phyloP scores from a whole-genome alignment of 805 yeast genomes.

The Saccharomycopsis fodiens region DNA sequence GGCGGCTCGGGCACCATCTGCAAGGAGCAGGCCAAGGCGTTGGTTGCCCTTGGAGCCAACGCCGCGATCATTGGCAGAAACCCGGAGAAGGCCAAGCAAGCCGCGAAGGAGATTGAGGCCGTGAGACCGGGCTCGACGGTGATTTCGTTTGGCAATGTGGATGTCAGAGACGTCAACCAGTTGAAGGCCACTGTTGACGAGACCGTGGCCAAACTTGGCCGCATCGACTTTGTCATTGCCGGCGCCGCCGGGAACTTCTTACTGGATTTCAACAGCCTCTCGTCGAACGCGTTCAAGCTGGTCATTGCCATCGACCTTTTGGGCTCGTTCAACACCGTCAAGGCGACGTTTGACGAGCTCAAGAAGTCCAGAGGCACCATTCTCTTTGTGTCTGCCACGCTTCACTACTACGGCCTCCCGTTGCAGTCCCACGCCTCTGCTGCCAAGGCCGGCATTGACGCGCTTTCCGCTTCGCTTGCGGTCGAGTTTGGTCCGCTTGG shows the following conservation, averaged over 20 bases:
- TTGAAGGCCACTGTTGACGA: slow-evolving; percentile 53
- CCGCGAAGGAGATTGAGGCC: slow-evolving; percentile 56
- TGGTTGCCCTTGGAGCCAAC: slow-evolving; percentile 76
- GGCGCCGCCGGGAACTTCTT: slow-evolving; percentile 97
- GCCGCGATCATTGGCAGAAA: slow-evolving; percentile 84
- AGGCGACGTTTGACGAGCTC: slow-evolving; percentile 68
- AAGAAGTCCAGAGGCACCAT: slow-evolving; percentile 60
- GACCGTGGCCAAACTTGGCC: slow-evolving; percentile 64
- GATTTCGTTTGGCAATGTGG: slow-evolving; percentile 62
- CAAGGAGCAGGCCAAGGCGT: slow-evolving; percentile 79
- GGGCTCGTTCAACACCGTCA: slow-evolving; percentile 85
- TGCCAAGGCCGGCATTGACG: slow-evolving; percentile 94
- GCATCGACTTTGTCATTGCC: slow-evolving; percentile 80
- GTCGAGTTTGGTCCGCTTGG: slow-evolving; percentile 92
- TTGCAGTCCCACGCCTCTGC: slow-evolving; percentile 89
- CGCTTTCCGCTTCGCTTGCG: slow-evolving; percentile 73
- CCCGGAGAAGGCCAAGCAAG: slow-evolving; percentile 51
- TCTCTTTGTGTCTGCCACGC: slow-evolving; percentile 78
- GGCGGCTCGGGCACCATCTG: slow-evolving; percentile 98
- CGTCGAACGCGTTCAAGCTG: slow-evolving; percentile 81
- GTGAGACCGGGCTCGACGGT: slow-evolving; percentile 59
- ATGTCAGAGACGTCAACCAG: slow-evolving; percentile 66
- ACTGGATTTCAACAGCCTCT: slow-evolving; percentile 67
- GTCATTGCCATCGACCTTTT: slow-evolving; percentile 81
- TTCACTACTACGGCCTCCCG: slow-evolving; percentile 85